Percentiles rank a stretch among this genome's conserved stretches.
Conservation (phyloP, 2,329 filamentous ascomycete species). For the Eutypella sp. region DNA sequence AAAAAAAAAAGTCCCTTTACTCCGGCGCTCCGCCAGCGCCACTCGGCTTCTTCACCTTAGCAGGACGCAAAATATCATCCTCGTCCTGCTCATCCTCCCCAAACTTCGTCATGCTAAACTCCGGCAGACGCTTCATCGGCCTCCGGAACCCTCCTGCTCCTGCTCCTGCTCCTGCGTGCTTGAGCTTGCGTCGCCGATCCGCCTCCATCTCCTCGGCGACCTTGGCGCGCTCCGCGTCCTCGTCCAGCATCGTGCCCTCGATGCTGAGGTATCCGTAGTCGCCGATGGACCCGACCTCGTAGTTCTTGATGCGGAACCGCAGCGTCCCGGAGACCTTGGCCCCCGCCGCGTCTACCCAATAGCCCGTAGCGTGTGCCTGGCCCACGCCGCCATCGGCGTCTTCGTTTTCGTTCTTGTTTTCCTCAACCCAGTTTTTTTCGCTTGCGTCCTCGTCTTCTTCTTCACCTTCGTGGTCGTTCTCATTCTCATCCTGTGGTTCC, state of each 20-base stretch:
- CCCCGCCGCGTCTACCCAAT: constrained; percentile 71
- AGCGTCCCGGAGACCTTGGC: constrained; percentile 65
- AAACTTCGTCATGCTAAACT: constrained; percentile 55
- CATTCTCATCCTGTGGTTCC: constrained; percentile 26
- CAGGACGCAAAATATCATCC: constrained; percentile 27
- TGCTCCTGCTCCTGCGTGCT: no score
- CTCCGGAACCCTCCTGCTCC: constrained; percentile 28
- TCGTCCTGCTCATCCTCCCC: constrained; percentile 42
- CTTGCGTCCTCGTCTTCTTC: constrained; percentile 27
- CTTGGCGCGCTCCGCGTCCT: constrained; percentile 59
- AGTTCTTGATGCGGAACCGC: constrained; percentile 75
- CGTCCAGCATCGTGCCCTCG: constrained; percentile 77
- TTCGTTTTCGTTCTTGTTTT: constrained; percentile 17
- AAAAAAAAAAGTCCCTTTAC: no score
- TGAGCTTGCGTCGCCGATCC: constrained; percentile 31
- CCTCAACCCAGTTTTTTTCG: no score
- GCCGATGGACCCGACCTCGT: constrained; percentile 72
- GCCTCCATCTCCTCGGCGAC: constrained; percentile 47
- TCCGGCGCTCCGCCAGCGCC: constrained; percentile 18
- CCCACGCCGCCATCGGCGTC: constrained; percentile 42
- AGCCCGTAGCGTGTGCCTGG: constrained; percentile 55
- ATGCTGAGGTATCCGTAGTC: constrained; percentile 78
- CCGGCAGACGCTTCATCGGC: constrained; percentile 33
- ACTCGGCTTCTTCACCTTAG: constrained; percentile 29
- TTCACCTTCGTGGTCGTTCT: constrained; percentile 23